These are phyloP conservation scores for Apiospora saccharicola DNA, from an alignment of 2,329 filamentous ascomycete genomes.

Conservation along the genomic window DNA sequence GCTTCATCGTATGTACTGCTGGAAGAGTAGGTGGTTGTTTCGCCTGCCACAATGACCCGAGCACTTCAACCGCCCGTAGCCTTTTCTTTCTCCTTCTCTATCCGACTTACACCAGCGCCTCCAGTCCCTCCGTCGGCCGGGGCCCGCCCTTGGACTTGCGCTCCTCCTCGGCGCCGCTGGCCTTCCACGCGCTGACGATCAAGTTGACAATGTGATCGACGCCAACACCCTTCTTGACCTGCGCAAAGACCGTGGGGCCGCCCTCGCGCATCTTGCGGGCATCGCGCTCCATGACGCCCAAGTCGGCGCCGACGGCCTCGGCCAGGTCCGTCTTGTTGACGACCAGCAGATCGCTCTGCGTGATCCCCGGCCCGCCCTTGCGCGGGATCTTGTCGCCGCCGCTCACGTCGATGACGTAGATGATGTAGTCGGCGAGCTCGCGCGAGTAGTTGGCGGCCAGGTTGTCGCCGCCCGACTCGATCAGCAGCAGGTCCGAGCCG, in stretches of 20 bases:
- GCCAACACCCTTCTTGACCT: constrained; percentile 91
- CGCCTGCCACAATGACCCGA: no score
- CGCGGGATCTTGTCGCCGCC: constrained; percentile 96
- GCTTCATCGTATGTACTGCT: neutral
- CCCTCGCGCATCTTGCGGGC: constrained; percentile 94
- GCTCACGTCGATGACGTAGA: constrained; percentile 97
- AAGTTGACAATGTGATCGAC: constrained; percentile 88
- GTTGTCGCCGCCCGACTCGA: constrained; percentile 96
- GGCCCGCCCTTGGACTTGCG: constrained; percentile 63
- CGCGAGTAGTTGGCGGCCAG: constrained; percentile 95
- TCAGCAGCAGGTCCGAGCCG: constrained; percentile 83
- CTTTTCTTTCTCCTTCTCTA: no score
- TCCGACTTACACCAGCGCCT: constrained; percentile 46
- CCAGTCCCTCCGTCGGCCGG: constrained; percentile 62
- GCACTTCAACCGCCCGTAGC: neutral
- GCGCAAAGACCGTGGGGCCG: constrained; percentile 93
- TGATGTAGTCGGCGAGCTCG: constrained; percentile 95
- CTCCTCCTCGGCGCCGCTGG: constrained; percentile 77
- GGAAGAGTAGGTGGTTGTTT: no score
- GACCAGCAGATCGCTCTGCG: constrained; percentile 89
- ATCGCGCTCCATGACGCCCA: constrained; percentile 94
- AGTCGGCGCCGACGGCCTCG: constrained; percentile 86
- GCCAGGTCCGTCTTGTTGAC: constrained; percentile 98
- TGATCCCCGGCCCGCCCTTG: constrained; percentile 96
- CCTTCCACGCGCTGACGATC: constrained; percentile 91